A percentile compares a stretch with the other conserved stretches of the same genome.
Conservation (phyloP, 805 yeast species). For the Candida taoyuanica region DNA sequence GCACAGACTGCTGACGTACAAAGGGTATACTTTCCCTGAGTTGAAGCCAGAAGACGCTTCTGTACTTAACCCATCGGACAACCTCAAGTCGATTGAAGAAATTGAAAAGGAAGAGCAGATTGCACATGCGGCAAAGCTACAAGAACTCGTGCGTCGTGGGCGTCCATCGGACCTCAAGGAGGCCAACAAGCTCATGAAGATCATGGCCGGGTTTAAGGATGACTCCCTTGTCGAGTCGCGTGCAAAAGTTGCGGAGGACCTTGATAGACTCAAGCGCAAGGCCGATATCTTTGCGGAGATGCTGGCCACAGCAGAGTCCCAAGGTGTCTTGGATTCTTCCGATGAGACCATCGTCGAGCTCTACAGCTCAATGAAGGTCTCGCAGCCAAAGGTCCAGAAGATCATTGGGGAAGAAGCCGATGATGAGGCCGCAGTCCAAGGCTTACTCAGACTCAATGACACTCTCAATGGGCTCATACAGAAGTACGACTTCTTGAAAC, state of each 20-base stretch:
- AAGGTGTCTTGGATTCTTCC: constrained; percentile 33
- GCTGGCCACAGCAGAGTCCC: constrained; percentile 50
- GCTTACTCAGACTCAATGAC: constrained; percentile 68
- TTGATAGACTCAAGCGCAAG: constrained; percentile 78
- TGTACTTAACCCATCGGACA: constrained; percentile 85
- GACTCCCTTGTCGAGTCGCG: constrained; percentile 62
- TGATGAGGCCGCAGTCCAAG: constrained; percentile 60
- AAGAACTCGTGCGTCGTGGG: constrained; percentile 92
- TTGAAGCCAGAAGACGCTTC: constrained; percentile 88
- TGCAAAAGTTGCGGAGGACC: constrained; percentile 76
- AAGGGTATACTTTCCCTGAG: constrained; percentile 93
- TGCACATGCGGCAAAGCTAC: constrained; percentile 92
- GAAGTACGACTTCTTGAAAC: constrained; percentile 60
- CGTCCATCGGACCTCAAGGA: constrained; percentile 93
- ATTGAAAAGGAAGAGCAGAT: constrained; percentile 87
- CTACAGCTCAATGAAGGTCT: constrained; percentile 68
- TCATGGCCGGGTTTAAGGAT: constrained; percentile 96
- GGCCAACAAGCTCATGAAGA: constrained; percentile 94
- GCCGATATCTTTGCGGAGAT: constrained; percentile 85
- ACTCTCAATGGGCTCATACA: constrained; percentile 62
- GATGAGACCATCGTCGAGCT: constrained; percentile 77
- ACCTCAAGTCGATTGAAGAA: constrained; percentile 82
- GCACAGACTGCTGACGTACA: constrained; percentile 85
- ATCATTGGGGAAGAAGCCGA: constrained; percentile 78
- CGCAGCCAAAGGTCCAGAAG: constrained; percentile 83